Base-by-base conservation (phyloP, 345 rosid genomes). In the Toxicodendron radicans region DNA sequence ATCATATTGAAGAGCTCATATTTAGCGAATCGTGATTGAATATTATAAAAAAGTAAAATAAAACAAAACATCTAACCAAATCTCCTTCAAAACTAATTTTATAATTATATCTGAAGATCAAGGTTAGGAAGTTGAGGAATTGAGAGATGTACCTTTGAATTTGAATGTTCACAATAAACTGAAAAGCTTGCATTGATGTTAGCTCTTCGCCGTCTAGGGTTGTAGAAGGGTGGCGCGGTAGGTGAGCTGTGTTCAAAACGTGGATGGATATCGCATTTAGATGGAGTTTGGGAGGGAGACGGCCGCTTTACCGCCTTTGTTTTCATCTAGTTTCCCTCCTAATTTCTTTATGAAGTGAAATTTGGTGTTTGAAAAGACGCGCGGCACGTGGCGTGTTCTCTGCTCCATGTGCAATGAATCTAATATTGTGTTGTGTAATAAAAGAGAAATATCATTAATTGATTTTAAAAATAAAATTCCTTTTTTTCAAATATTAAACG, bases 241-340 rank as follows among this genome's bases (percentile, higher is more conserved):
- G 9, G 9, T 7, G 43, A 38, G 43, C 43, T 38, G 10, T 38
- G 43, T 38, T 38, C 9, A 8, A 38, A 38, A 38, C 43, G 9
- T 38, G 9, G 43, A 5, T 7, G 6, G 43, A 38, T 27, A 27
- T 27, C 30, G 30, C 30, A 1, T 27, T 27, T 27, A 0, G 30
- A 5, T 38, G 70, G 17, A 14, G 53, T 18, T 52, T 41, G 33
- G 41, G 20, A 35, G 43, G 41, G 48, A 13, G 52, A 14, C 23
- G n/a, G 71, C 70, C 76, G 76, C 79, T 54, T 66, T 49, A 68
- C 71, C 79, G 78, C 80, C 75, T 12, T 64, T 38, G 54, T 27
- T 38, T 56, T 51, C 53, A 41, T 35, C 7, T 10, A 11, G 45
- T 74, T 80, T 76, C 79, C 83, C 83, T 73, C 79, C 68, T 14